Percentiles rank a stretch among this genome's conserved stretches.
These are phyloP conservation scores for Apophysomyces elegans DNA, from an alignment of 371 early-diverging fungal species.

Conservation along the genomic window DNA sequence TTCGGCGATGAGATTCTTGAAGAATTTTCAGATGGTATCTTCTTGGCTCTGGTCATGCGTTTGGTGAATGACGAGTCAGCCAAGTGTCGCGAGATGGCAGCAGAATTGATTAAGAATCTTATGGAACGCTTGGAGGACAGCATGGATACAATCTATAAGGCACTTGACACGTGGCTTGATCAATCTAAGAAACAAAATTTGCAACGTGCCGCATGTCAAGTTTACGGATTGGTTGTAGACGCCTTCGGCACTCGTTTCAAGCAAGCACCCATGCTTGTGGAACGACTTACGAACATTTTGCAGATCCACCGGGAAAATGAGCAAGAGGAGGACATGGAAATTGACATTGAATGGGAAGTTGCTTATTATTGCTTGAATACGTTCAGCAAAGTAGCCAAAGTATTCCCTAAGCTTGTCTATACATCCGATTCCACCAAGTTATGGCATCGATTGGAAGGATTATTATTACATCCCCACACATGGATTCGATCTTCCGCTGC, in stretches of 20 bases:
- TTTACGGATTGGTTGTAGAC: constrained; percentile 83
- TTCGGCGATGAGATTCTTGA: constrained; percentile 75
- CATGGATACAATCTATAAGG: constrained; percentile 57
- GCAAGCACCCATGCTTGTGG: constrained; percentile 57
- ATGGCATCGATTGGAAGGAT: constrained; percentile 64
- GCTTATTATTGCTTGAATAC: constrained; percentile 83
- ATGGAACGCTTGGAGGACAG: constrained; percentile 60
- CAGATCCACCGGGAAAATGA: constrained; percentile 41
- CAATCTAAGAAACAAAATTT: constrained; percentile 58
- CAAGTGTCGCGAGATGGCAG: constrained; percentile 90
- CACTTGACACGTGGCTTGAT: constrained; percentile 79
- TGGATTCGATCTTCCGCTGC: constrained; percentile 84
- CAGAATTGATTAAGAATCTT: constrained; percentile 70
- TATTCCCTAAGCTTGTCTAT: constrained; percentile 58
- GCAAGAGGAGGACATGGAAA: constrained; percentile 55
- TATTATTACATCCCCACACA: constrained; percentile 82
- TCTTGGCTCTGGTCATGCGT: constrained; percentile 81
- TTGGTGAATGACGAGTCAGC: constrained; percentile 91
- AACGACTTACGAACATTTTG: constrained; percentile 49
- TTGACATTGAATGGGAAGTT: constrained; percentile 78
- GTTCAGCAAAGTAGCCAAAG: constrained; percentile 67
- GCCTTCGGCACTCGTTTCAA: constrained; percentile 65
- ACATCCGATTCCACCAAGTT: constrained; percentile 40
- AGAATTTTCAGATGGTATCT: constrained; percentile 81
- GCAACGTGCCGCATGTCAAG: constrained; percentile 81